These are phyloP conservation scores for Ochromonadaceae sp. DNA, from an alignment of 352 stramenopile species.

Conservation along the genomic window DNA sequence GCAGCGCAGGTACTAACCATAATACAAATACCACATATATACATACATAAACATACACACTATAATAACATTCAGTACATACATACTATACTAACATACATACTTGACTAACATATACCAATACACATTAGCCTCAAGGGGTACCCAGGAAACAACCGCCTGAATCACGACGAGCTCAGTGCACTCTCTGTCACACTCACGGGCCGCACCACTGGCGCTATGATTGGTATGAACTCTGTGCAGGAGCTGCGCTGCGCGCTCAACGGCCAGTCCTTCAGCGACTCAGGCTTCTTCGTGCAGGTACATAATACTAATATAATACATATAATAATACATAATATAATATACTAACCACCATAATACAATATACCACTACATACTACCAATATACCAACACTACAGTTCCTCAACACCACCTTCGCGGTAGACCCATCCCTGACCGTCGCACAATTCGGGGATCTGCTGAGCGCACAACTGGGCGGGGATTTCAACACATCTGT, in stretches of 20 bases:
- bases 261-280: too few species aligned
- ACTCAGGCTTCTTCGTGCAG: too few species aligned
- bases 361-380: too few species aligned
- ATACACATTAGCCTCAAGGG: too few species aligned
- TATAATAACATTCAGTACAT: background rate
- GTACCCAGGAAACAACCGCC: conserved; percentile 39
- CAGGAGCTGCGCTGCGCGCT: conserved; percentile 37
- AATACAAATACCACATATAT: too few species aligned
- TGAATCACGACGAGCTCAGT: conserved; percentile 30
- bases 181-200: conserved; percentile 32
- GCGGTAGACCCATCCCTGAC: background rate
- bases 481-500: too few species aligned
- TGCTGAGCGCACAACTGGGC: background rate
- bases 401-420: conserved; percentile 5
- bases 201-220: conserved; percentile 24
- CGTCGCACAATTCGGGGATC: background rate
- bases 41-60: too few species aligned
- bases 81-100: conserved; percentile 38
- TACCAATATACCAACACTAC: background rate
- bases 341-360: too few species aligned
- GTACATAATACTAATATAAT: too few species aligned
- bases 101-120: too few species aligned
- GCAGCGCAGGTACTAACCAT: too few species aligned
- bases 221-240: conserved; percentile 41
- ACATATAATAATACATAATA: too few species aligned